phyloP scores from a whole-genome alignment of 73 alveolate species.

The Effrenium voratum region DNA sequence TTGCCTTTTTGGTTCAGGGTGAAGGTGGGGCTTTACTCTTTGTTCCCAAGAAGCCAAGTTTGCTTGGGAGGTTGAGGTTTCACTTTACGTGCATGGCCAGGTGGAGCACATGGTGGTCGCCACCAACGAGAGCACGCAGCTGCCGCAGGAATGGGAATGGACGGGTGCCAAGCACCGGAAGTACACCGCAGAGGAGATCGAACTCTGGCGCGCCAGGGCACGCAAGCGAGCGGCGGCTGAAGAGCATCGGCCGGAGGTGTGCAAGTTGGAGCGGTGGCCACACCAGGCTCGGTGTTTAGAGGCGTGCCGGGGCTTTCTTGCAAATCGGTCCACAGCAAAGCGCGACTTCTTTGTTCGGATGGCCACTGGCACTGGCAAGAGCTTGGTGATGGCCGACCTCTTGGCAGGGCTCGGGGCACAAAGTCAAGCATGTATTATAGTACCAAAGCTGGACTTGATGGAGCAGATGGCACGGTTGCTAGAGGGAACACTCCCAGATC shows the following conservation, averaged over 20 bases:
- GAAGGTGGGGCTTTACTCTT: too few relatives aligned
- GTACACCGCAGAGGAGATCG: background rate
- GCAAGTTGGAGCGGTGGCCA: slow-evolving; percentile 36
- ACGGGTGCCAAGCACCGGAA: background rate
- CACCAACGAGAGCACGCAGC: slow-evolving; percentile 1
- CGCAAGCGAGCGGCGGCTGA: background rate
- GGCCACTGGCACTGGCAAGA: slow-evolving; percentile 75
- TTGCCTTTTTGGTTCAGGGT: too few relatives aligned
- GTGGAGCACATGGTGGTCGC: slow-evolving; percentile 35
- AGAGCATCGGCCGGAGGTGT: background rate
- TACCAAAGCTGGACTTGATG: slow-evolving; percentile 53
- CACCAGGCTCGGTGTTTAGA: slow-evolving; percentile 22
- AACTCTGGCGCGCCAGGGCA: slow-evolving; percentile 11
- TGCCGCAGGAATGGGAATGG: slow-evolving; percentile 13
- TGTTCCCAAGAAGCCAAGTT: too few relatives aligned
- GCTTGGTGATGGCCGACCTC: slow-evolving; percentile 57
- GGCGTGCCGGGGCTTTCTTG: slow-evolving; percentile 7
- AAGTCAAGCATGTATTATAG: background rate
- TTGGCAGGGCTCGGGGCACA: background rate
- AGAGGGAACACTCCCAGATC: background rate
- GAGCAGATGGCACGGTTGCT: slow-evolving; percentile 52
- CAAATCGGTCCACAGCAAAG: background rate
- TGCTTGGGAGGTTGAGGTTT: too few relatives aligned
- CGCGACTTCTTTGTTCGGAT: slow-evolving; percentile 49
- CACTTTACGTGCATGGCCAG: background rate